Percentiles rank a stretch among this genome's conserved stretches.
phyloP scores from a whole-genome alignment of 2,329 filamentous ascomycete species.

The Fusarium mexicanum region DNA sequence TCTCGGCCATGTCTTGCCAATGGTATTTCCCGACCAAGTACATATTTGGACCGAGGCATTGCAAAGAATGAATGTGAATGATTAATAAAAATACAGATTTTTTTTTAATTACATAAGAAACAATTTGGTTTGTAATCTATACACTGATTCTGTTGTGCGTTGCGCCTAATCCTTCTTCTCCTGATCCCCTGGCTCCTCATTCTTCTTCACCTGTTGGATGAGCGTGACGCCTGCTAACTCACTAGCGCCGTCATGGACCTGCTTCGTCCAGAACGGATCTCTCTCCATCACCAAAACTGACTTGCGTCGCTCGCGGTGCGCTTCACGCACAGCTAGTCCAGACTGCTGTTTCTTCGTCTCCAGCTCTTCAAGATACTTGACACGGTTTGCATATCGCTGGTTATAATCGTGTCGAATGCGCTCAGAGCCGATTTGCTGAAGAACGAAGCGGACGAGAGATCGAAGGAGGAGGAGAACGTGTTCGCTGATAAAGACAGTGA shows the following conservation, averaged over 20 bases:
- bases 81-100: neutral
- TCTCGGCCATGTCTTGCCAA: neutral
- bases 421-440: conserved; percentile 52
- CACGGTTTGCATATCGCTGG: conserved; percentile 51
- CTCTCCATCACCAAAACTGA: conserved; percentile 47
- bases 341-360: conserved; percentile 51
- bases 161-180: conserved; percentile 26
- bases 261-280: conserved; percentile 55
- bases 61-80: neutral
- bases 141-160: neutral
- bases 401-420: conserved; percentile 53
- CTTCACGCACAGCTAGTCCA: conserved; percentile 46
- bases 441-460: conserved; percentile 48
- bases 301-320: conserved; percentile 51
- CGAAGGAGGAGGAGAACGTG: conserved; percentile 75
- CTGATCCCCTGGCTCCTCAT: conserved; percentile 7
- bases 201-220: conserved; percentile 46
- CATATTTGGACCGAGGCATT: neutral
- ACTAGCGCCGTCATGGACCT: conserved; percentile 52
- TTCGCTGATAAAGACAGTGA: conserved; percentile 78
- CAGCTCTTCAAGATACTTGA: conserved; percentile 52
- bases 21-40: neutral
- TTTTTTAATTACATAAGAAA: neutral
- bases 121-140: neutral
- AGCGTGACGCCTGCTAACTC: conserved; percentile 47